Percentiles rank a stretch among this genome's conserved stretches.
phyloP scores from a whole-genome alignment of 306 rosid species.

The Trifolium pratense region DNA sequence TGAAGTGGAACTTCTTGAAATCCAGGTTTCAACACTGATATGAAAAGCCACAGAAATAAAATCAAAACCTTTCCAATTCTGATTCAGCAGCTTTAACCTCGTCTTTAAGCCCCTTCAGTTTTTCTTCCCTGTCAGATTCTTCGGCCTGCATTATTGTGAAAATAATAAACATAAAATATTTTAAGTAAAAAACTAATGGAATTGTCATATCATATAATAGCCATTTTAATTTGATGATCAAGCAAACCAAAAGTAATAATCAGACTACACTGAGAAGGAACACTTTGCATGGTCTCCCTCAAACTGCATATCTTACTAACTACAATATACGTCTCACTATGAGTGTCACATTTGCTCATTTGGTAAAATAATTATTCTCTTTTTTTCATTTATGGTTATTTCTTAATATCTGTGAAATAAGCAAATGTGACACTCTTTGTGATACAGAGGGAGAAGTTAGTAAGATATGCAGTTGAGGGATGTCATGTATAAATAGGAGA shows the following conservation, averaged over 20 bases:
- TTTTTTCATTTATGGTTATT: neutral
- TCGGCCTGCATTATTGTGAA: slow-evolving; percentile 64
- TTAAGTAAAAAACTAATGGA: slow-evolving; percentile 1
- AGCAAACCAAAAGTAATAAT: neutral
- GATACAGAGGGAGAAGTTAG: neutral
- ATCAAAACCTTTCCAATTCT: slow-evolving; percentile 54
- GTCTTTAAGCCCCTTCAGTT: slow-evolving; percentile 56
- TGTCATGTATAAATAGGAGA: neutral
- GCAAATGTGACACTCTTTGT: neutral
- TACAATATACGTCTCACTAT: too few species aligned
- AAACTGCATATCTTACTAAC: too few species aligned
- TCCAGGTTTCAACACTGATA: slow-evolving; percentile 37
- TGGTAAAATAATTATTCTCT: neutral
- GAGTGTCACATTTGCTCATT: too few species aligned
- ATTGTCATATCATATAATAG: slow-evolving; percentile 6
- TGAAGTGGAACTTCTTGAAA: slow-evolving; percentile 35
- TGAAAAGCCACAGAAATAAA: slow-evolving; percentile 30
- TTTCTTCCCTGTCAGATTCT: slow-evolving; percentile 68
- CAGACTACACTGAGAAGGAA: neutral
- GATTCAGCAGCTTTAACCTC: slow-evolving; percentile 60
- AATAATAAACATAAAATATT: slow-evolving; percentile 17
- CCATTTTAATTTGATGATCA: neutral
- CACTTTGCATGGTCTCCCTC: too few species aligned
- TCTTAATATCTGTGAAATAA: neutral
- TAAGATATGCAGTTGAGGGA: too few species aligned